Percentiles rank a stretch among this genome's conserved stretches.
Evolutionary conservation across 2,329 filamentous ascomycete genomes (phyloP).

Genomic region (Coleophoma cylindrospora): DNA sequence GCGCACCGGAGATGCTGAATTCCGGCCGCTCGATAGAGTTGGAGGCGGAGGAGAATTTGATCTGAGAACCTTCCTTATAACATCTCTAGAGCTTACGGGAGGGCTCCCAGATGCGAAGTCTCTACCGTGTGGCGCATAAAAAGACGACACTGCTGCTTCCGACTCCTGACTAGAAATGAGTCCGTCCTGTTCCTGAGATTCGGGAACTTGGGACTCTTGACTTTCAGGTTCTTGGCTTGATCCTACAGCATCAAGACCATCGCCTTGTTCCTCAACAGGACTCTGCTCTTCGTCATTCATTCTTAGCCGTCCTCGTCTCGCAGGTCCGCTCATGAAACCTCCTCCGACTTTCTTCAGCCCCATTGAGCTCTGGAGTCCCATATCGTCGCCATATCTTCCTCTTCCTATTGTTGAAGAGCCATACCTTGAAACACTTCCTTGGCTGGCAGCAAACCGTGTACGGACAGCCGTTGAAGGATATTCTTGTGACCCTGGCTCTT

Average conservation of each 20-base stretch:
- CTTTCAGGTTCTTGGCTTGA: constrained; percentile 24
- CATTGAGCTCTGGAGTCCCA: constrained; percentile 66
- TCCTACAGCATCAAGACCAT: constrained; percentile 23
- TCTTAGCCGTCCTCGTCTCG: constrained; percentile 65
- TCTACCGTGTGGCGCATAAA: constrained; percentile 17
- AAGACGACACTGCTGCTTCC: constrained; percentile 29
- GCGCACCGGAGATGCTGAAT: constrained; percentile 29
- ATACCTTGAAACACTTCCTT: constrained; percentile 49
- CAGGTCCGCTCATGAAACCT: constrained; percentile 74
- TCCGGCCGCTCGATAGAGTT: constrained; percentile 15
- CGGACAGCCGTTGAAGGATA: constrained; percentile 42
- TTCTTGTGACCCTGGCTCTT: constrained; percentile 18
- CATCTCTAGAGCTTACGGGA: constrained; percentile 27
- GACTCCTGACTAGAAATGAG: constrained; percentile 15
- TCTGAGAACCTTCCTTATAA: constrained; percentile 16
- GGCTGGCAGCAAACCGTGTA: constrained; percentile 38
- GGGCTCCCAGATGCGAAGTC: constrained; percentile 51
- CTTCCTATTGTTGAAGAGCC: constrained; percentile 42
- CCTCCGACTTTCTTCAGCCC: constrained; percentile 74
- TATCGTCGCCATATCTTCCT: constrained; percentile 55
- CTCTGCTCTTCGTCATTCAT: constrained; percentile 42
- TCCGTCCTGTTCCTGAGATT: constrained; percentile 24
- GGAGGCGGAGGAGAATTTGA: constrained; percentile 24
- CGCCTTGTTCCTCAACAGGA: constrained; percentile 26
- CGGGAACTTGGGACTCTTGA: constrained; percentile 14